A percentile compares a stretch with the other conserved stretches of the same genome.
Evolutionary conservation across 768 basidiomycete genomes (phyloP).

Genomic region (Rhodocollybia butyracea): DNA sequence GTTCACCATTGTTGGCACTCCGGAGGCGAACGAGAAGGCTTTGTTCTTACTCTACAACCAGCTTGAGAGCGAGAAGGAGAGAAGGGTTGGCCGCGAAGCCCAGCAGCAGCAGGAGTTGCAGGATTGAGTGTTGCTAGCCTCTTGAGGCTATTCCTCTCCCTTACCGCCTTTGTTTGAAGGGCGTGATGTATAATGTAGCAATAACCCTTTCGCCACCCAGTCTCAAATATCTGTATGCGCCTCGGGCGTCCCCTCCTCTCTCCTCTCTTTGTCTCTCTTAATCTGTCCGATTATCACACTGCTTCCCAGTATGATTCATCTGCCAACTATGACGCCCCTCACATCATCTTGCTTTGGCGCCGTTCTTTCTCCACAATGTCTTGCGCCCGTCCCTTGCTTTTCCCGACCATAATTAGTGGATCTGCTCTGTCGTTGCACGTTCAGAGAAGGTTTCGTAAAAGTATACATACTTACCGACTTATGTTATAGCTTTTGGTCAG

Average conservation of each 20-base stretch:
- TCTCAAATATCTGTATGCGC: neutral
- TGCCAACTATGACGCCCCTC: constrained; percentile 4
- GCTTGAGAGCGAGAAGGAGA: constrained; percentile 93
- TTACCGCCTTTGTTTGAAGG: constrained; percentile 6
- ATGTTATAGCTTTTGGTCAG: constrained; percentile 10
- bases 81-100: constrained; percentile 82
- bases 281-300: neutral
- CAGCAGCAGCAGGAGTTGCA: constrained; percentile 69
- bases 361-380: constrained; percentile 6
- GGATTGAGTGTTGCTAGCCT: constrained; percentile 28
- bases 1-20: constrained; percentile 98
- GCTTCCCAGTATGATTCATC: neutral
- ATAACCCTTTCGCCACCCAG: constrained; percentile 4
- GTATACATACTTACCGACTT: constrained; percentile 10
- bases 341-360: constrained; percentile 8
- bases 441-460: constrained; percentile 6
- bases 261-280: neutral
- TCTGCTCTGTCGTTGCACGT: neutral
- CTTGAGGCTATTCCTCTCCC: constrained; percentile 9
- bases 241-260: neutral
- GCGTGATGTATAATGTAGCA: constrained; percentile 7
- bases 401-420: constrained; percentile 5
- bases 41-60: constrained; percentile 97
- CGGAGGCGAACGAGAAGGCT: constrained; percentile 96
- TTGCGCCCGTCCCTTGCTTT: neutral